Conservation (phyloP, 1,284 basidiomycete species). For the Puccinia horiana region DNA sequence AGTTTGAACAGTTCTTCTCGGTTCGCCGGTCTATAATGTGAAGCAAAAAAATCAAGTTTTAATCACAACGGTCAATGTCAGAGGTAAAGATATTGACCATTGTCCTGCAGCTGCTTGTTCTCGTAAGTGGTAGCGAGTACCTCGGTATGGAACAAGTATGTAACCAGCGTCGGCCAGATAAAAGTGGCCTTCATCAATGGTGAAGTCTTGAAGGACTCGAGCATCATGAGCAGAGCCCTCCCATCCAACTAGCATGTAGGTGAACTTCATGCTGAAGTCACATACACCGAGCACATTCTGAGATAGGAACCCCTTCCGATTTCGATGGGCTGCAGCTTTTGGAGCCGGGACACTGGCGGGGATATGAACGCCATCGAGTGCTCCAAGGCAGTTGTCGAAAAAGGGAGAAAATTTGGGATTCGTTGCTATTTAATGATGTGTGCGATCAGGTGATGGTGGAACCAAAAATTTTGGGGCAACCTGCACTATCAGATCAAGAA, state of each 20-base stretch:
- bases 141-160: conserved; percentile 53
- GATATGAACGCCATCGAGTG: conserved; percentile 61
- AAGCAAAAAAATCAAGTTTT: neutral
- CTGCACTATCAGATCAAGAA: neutral
- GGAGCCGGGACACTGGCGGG: conserved; percentile 54
- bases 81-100: neutral
- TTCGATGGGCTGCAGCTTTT: conserved; percentile 54
- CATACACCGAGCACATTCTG: conserved; percentile 59
- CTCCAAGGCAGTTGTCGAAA: conserved; percentile 59
- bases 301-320: conserved; percentile 59
- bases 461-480: too few relatives aligned
- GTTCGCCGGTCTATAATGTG: conserved; percentile 32
- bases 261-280: conserved; percentile 58
- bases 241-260: conserved; percentile 59
- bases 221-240: conserved; percentile 60
- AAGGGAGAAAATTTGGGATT: conserved; percentile 60
- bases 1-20: conserved; percentile 50
- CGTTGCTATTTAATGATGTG: too few relatives aligned
- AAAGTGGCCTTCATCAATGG: conserved; percentile 57
- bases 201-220: conserved; percentile 56
- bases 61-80: neutral
- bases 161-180: conserved; percentile 62
- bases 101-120: conserved; percentile 49
- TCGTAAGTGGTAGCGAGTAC: conserved; percentile 52
- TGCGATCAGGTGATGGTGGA: too few relatives aligned